Conservation (phyloP, 2,329 filamentous ascomycete genomes). For the Diaporthe citriasiana region DNA sequence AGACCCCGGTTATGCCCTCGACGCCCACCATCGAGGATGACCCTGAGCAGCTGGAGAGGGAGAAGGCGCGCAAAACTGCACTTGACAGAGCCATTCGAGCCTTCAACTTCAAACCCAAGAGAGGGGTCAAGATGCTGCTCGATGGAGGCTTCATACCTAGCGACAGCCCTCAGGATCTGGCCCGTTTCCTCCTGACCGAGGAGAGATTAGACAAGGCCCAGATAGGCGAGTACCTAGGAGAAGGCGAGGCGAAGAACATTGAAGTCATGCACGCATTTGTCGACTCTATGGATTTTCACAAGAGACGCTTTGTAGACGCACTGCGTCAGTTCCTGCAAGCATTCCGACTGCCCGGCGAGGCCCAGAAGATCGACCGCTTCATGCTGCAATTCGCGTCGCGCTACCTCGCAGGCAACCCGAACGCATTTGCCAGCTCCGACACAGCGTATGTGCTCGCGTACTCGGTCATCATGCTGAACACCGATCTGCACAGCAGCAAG, state of each 20-base stretch:
- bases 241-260: conserved; percentile 93
- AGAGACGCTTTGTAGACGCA: conserved; percentile 92
- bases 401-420: conserved; percentile 94
- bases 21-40: conserved; percentile 87
- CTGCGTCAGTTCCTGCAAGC: conserved; percentile 92
- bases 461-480: conserved; percentile 97
- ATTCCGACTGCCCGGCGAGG: conserved; percentile 94
- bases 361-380: conserved; percentile 98
- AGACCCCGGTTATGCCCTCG: conserved; percentile 71
- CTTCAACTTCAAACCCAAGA: conserved; percentile 99
- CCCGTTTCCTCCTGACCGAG: conserved; percentile 83
- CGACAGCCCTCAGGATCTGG: conserved; percentile 84
- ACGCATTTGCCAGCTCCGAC: conserved; percentile 97
- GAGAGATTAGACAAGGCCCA: conserved; percentile 91
- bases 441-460: conserved; percentile 97
- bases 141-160: conserved; percentile 90
- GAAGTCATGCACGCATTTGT: conserved; percentile 99
- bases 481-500: conserved; percentile 92
- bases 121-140: conserved; percentile 86
- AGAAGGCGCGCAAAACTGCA: conserved; percentile 94
- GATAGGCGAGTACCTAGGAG: conserved; percentile 93
- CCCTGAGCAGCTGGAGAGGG: conserved; percentile 92
- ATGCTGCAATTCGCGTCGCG: conserved; percentile 99
- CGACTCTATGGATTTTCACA: conserved; percentile 92
- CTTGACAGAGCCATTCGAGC: conserved; percentile 88